These are phyloP conservation scores for Malus hybrid DNA, from an alignment of 331 rosid genomes.

Conservation along the genomic window DNA sequence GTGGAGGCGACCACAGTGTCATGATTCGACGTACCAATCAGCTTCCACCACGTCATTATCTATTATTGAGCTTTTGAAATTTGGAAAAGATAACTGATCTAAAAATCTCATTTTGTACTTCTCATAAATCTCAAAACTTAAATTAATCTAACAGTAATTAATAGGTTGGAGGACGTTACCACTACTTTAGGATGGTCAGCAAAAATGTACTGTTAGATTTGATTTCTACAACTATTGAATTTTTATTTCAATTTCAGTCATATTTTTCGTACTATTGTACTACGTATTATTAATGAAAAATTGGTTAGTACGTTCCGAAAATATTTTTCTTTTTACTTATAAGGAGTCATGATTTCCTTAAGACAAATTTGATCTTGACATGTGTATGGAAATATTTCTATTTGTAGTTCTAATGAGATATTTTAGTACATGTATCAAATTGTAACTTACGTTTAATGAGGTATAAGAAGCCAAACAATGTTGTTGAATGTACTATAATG, in stretches of 20 bases:
- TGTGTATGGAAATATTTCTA: no score
- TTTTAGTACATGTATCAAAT: not conserved
- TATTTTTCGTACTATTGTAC: no score
- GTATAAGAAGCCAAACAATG: not conserved
- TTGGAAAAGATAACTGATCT: not conserved
- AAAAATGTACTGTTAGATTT: no score
- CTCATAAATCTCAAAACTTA: no score
- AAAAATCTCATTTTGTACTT: no score
- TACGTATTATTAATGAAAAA: no score
- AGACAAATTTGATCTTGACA: not conserved
- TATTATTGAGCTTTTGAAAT: not conserved
- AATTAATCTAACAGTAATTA: rapidly evolving
- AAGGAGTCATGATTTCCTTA: not conserved
- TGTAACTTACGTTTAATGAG: not conserved
- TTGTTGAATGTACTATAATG: not conserved
- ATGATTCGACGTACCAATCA: not conserved
- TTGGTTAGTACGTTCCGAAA: not conserved
- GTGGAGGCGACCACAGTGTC: not conserved
- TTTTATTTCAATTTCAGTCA: no score
- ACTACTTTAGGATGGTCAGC: no score
- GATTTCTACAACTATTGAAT: no score
- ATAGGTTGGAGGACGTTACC: rapidly evolving
- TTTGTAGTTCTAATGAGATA: no score
- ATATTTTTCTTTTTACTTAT: no score
- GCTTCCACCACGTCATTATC: not conserved